Evolutionary conservation across 176 grass and related monocot genomes (phyloP).

Genomic region (Hordeum vulgare): DNA sequence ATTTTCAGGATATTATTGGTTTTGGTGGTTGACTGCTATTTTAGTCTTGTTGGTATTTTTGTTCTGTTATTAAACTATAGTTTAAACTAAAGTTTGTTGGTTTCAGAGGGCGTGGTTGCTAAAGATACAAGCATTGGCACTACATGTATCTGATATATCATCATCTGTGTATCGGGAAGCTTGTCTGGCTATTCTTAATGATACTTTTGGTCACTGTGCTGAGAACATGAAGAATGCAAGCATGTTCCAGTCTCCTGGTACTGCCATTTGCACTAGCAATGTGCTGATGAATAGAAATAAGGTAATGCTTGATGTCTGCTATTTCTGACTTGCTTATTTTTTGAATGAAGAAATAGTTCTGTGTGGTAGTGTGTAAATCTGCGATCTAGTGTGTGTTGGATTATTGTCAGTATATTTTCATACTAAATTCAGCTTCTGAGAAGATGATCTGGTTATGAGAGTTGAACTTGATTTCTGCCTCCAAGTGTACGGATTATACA

Average conservation of each 20-base stretch:
- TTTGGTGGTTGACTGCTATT: slow-evolving; percentile 3
- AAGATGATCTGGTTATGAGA: neutral
- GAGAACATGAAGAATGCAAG: slow-evolving; percentile 30
- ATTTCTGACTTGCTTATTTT: neutral
- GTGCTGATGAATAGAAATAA: slow-evolving; percentile 41
- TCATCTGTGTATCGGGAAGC: slow-evolving; percentile 65
- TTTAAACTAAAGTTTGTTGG: slow-evolving; percentile 20
- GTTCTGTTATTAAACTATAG: slow-evolving; percentile 17
- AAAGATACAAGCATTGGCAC: slow-evolving; percentile 82
- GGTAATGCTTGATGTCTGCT: slow-evolving; percentile 25
- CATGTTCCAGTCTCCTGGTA: slow-evolving; percentile 20
- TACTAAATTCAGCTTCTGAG: neutral
- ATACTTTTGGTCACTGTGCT: slow-evolving; percentile 49
- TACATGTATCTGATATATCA: slow-evolving; percentile 84
- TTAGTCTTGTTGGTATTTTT: slow-evolving; percentile 10
- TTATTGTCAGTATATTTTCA: neutral
- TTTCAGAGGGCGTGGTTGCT: slow-evolving; percentile 92
- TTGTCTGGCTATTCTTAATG: slow-evolving; percentile 70
- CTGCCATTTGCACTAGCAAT: slow-evolving; percentile 21
- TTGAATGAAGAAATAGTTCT: neutral
- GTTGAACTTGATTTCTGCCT: neutral
- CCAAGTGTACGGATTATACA: neutral
- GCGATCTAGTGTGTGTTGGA: neutral
- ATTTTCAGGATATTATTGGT: neutral
- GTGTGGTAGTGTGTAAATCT: neutral